These are phyloP conservation scores for Meyerozyma guilliermondii DNA, from an alignment of 1,139 yeast genomes.

Conservation along the genomic window DNA sequence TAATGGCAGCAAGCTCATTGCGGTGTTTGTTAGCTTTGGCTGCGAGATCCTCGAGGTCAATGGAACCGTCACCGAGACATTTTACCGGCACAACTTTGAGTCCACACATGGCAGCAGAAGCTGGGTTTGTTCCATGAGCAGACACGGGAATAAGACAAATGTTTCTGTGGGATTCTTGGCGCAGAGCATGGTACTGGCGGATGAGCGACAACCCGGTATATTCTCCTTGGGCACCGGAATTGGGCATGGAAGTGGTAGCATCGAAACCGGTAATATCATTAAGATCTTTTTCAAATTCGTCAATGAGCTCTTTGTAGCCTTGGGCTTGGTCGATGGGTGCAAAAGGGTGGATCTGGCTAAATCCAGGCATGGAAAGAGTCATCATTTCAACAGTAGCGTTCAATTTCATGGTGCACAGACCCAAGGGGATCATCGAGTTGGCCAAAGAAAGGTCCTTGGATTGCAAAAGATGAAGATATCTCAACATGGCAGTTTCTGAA, in stretches of 20 bases:
- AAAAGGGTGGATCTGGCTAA: conserved; percentile 84
- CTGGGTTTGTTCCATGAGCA: conserved; percentile 98
- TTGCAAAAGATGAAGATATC: conserved; percentile 84
- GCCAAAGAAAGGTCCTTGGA: conserved; percentile 88
- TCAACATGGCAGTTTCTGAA: conserved; percentile 89
- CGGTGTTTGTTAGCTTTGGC: conserved; percentile 69
- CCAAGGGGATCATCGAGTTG: conserved; percentile 94
- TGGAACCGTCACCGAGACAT: conserved; percentile 79
- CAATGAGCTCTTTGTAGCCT: conserved; percentile 74
- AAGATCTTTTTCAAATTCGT: conserved; percentile 76
- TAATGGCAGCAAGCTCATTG: conserved; percentile 74
- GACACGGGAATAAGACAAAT: conserved; percentile 92
- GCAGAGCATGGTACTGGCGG: conserved; percentile 66
- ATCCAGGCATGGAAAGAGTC: conserved; percentile 93
- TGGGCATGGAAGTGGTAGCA: conserved; percentile 90
- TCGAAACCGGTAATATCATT: conserved; percentile 94
- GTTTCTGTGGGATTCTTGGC: conserved; percentile 71
- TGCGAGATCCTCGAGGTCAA: conserved; percentile 72
- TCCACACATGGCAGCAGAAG: conserved; percentile 97
- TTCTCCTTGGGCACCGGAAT: conserved; percentile 98
- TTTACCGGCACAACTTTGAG: conserved; percentile 89
- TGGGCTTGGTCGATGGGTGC: conserved; percentile 82
- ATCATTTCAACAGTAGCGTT: conserved; percentile 94
- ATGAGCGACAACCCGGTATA: conserved; percentile 90
- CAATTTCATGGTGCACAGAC: conserved; percentile 96